Evolutionary conservation across 495 filamentous ascomycete species (phyloP).

Genomic region (Penicillium crystallinum): DNA sequence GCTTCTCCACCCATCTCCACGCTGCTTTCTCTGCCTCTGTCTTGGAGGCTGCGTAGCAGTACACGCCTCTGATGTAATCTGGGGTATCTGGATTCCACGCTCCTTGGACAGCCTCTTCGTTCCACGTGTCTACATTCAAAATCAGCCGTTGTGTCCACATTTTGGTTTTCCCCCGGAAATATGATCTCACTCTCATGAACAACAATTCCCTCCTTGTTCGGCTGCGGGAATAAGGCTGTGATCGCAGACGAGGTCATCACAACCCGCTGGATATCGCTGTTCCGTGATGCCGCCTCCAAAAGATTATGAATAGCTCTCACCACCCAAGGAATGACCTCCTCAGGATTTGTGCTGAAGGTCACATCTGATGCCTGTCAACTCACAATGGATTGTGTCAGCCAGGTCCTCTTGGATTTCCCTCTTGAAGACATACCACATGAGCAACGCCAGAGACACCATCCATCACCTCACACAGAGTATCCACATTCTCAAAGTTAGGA

Average conservation of each 20-base stretch:
- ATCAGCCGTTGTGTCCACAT: not conserved
- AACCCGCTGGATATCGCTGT: not conserved
- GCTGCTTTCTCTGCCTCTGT: constrained; percentile 46
- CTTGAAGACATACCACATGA: constrained; percentile 28
- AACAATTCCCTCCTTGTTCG: constrained; percentile 1
- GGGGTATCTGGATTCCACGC: constrained; percentile 33
- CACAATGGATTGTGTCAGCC: not conserved
- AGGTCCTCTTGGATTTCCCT: not conserved
- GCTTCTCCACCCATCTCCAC: constrained; percentile 49
- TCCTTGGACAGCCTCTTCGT: constrained; percentile 37
- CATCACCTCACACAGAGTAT: constrained; percentile 38
- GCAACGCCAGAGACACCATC: constrained; percentile 31
- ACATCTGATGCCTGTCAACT: constrained; percentile 18
- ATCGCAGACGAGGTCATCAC: constrained; percentile 4
- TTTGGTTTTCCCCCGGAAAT: not conserved
- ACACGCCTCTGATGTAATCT: constrained; percentile 19
- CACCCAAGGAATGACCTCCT: constrained; percentile 34
- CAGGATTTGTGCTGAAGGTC: constrained; percentile 27
- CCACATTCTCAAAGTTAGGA: constrained; percentile 28
- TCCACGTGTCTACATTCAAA: constrained; percentile 33
- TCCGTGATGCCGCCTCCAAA: constrained; percentile 2
- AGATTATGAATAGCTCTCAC: constrained; percentile 1
- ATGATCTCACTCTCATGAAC: not conserved
- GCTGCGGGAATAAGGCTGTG: not conserved
- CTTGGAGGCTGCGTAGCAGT: constrained; percentile 54